Evolutionary conservation across 345 rosid genomes (phyloP).

Genomic region (Bretschneidera sinensis): DNA sequence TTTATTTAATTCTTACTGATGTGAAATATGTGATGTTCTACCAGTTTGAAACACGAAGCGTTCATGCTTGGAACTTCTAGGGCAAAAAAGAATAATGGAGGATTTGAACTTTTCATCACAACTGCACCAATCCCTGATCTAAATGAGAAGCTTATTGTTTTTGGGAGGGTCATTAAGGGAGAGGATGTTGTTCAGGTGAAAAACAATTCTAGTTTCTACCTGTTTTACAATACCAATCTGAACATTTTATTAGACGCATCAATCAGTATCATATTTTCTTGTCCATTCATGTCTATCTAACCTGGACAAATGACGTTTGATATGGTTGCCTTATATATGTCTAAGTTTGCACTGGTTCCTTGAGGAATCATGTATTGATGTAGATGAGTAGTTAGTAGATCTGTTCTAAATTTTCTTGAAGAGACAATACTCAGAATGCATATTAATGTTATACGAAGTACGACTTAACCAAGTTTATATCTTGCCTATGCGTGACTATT

Average conservation of each 20-base stretch:
- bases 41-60: constrained; percentile 61
- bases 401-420: too few relatives aligned
- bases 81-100: constrained; percentile 39
- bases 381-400: too few relatives aligned
- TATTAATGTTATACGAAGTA: neutral
- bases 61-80: constrained; percentile 69
- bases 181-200: constrained; percentile 53
- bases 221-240: neutral
- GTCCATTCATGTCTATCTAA: too few relatives aligned
- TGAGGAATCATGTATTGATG: too few relatives aligned
- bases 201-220: neutral
- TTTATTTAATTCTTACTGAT: constrained; percentile 2
- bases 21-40: constrained; percentile 14
- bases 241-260: too few relatives aligned
- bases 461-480: neutral
- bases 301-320: too few relatives aligned
- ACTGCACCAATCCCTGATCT: constrained; percentile 57
- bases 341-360: too few relatives aligned
- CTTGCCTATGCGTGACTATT: neutral
- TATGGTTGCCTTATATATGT: too few relatives aligned
- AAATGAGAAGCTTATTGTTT: constrained; percentile 55
- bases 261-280: too few relatives aligned
- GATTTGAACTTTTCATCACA: constrained; percentile 59
- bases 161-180: constrained; percentile 57
- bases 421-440: neutral